Percentiles rank a stretch among this genome's conserved stretches.
Evolutionary conservation across 495 filamentous ascomycete genomes (phyloP).

Genomic region (Geoglossum glabrum): DNA sequence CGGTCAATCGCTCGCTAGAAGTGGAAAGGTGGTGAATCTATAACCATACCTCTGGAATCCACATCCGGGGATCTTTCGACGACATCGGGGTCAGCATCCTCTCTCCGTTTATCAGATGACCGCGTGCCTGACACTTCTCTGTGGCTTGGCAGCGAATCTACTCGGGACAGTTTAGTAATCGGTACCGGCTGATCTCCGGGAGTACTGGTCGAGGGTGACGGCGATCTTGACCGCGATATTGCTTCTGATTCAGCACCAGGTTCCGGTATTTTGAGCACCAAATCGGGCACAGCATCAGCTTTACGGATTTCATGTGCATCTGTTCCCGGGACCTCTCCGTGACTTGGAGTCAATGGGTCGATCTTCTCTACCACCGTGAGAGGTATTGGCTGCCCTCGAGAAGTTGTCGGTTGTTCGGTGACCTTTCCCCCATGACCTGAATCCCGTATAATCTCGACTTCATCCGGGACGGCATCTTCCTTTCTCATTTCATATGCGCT

Average conservation of each 20-base stretch:
- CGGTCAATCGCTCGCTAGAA: conserved; percentile 33
- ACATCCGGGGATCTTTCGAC: conserved; percentile 24
- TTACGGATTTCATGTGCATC: conserved; percentile 51
- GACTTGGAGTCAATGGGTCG: conserved; percentile 39
- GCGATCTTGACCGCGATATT: background rate
- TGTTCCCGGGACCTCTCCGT: conserved; percentile 81
- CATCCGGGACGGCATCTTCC: conserved; percentile 1
- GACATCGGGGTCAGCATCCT: conserved; percentile 47
- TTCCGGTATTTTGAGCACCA: conserved; percentile 17
- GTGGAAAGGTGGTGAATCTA: background rate
- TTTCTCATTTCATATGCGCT: conserved; percentile 45
- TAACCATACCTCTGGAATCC: background rate
- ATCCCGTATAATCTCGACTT: background rate
- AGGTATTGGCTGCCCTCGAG: conserved; percentile 37
- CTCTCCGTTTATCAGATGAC: conserved; percentile 33
- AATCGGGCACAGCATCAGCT: conserved; percentile 71
- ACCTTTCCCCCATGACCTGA: background rate
- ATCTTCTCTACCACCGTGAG: conserved; percentile 59
- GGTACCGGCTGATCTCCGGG: background rate
- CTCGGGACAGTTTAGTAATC: conserved; percentile 4
- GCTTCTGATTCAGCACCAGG: background rate
- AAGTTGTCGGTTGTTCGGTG: background rate
- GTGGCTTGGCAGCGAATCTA: conserved; percentile 34
- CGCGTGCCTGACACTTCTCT: conserved; percentile 42
- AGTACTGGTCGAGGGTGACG: background rate